Base-by-base conservation (phyloP, 2,329 filamentous ascomycete genomes). In the Colletotrichum truncatum region DNA sequence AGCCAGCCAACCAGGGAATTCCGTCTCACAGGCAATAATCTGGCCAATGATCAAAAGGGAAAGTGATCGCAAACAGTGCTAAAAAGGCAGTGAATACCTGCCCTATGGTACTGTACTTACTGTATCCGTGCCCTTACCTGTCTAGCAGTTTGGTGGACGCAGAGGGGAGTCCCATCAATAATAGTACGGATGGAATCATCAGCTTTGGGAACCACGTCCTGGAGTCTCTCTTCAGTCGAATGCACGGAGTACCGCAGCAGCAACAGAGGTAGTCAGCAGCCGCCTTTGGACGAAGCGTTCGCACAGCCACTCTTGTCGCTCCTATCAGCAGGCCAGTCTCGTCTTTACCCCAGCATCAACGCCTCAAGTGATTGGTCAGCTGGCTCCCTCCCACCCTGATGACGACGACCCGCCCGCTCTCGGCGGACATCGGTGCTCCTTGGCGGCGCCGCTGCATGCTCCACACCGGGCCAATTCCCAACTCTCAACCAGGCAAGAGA, bases 331-430 rank as follows among this genome's bases (percentile, higher is more conserved):
- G 49, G 49, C 23, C 23, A 26, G 34, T 26, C 16, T 21, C 43
- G 51, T 55, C 49, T 23, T 30, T 21, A 41, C 57, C 63, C 57
- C 45, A 26, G 32, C 49, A 23, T 11, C 36, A 51, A 32, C 6
- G 32, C 16, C 9, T 11, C 18, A 18, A 41, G 39, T 56, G 63
- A 66, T 66, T 66, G 63, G 62, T 28, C 43, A 43, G 18, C 34
- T 28, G 57, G 34, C 18, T 55, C 14, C n/a, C 41, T 63, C 49
- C 43, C 45, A 45, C 28, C 57, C 41, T 66, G 63, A 56, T 66
- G 51, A 63, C 58, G 63, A 66, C 63, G 57, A 63, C 58, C 49
- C 43, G 58, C 43, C 63, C 63, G 58, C 63, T 62, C 57, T 66
- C 49, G 63, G 57, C 57, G 63, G 63, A 46, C 57, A 56, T 51